Evolutionary conservation across 345 rosid genomes (phyloP).

Genomic region (Lepidium africanum): DNA sequence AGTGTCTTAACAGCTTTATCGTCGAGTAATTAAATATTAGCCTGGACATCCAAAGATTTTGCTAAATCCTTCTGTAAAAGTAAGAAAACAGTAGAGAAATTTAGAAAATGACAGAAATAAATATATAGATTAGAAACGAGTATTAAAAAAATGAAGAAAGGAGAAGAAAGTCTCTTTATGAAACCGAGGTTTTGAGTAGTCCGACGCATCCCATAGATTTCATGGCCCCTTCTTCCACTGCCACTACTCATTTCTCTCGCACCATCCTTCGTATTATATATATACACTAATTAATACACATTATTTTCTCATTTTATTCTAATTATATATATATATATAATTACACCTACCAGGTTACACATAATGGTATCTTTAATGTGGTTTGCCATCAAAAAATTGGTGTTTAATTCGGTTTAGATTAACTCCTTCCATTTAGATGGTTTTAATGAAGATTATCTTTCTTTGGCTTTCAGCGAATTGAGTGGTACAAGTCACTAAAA

Average conservation of each 20-base stretch:
- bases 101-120: neutral
- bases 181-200: conserved; percentile 31
- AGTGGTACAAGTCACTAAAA: neutral
- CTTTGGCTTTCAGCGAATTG: neutral
- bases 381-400: neutral
- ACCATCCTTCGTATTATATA: conserved; percentile 23
- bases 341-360: neutral
- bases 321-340: neutral
- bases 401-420: neutral
- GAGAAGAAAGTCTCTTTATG: conserved; percentile 19
- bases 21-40: neutral
- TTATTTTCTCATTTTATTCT: conserved; percentile 5
- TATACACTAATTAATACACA: neutral
- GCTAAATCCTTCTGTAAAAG: neutral
- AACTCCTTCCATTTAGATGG: neutral
- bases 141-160: neutral
- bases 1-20: no score
- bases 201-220: conserved; percentile 31
- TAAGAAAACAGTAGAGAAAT: neutral
- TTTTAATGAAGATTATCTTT: neutral
- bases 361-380: conserved; percentile 4
- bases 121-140: neutral
- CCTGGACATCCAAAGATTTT: neutral
- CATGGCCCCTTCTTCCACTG: conserved; percentile 34
- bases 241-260: conserved; percentile 30